Evolutionary conservation across 2,329 filamentous ascomycete species (phyloP).

Genomic region (Cladosporium velox): DNA sequence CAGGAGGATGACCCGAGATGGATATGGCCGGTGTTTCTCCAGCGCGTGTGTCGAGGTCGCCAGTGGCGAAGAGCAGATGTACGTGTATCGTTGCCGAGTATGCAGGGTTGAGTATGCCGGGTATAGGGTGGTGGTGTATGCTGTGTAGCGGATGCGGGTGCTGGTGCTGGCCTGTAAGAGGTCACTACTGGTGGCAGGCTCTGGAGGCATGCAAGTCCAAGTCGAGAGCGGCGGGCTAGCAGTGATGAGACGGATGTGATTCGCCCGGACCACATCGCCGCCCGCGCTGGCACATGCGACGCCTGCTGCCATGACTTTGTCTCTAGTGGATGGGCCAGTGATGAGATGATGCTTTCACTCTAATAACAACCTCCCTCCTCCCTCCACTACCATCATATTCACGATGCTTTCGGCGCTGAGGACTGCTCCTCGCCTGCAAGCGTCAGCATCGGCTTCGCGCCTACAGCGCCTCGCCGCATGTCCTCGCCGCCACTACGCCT

Average conservation of each 20-base stretch:
- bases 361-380: background rate
- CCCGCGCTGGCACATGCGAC: constrained; percentile 1
- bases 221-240: background rate
- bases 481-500: constrained; percentile 50
- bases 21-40: background rate
- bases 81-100: background rate
- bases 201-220: constrained; percentile 2
- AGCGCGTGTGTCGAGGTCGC: constrained; percentile 6
- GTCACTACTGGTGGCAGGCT: constrained; percentile 5
- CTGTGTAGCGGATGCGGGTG: constrained; percentile 14
- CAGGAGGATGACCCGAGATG: constrained; percentile 5
- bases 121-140: background rate
- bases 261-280: constrained; percentile 10
- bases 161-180: constrained; percentile 9
- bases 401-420: constrained; percentile 20
- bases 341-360: background rate
- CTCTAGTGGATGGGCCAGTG: background rate
- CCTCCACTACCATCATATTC: background rate
- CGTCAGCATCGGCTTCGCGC: constrained; percentile 6
- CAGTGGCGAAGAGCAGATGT: background rate
- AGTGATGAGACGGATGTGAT: background rate
- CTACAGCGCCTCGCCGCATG: constrained; percentile 15
- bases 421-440: constrained; percentile 16
- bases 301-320: constrained; percentile 2
- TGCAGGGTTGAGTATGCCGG: constrained; percentile 2